A percentile compares a stretch with the other conserved stretches of the same genome.
Evolutionary conservation across 495 filamentous ascomycete species (phyloP).

Genomic region (Paragyromitra xinjiangensis): DNA sequence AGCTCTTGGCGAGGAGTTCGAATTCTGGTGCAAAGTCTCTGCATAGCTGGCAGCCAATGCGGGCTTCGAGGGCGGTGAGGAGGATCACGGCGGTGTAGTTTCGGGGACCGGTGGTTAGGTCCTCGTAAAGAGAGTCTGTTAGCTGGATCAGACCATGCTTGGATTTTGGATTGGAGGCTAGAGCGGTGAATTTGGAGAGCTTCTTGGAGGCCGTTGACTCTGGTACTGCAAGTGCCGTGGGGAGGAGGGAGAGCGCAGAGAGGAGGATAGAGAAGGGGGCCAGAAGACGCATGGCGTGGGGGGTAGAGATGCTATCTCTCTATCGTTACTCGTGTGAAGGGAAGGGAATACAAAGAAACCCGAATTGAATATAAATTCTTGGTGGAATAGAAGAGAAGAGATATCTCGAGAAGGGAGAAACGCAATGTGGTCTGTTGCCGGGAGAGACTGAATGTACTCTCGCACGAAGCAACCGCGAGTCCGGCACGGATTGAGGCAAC

Average conservation of each 20-base stretch:
- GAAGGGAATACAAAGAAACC: neutral
- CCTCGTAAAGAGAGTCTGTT: constrained; percentile 75
- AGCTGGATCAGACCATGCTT: constrained; percentile 75
- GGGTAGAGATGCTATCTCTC: neutral
- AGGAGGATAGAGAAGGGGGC: constrained; percentile 67
- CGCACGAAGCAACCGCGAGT: neutral
- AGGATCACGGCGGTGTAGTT: constrained; percentile 86
- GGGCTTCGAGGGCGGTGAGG: constrained; percentile 83
- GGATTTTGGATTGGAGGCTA: constrained; percentile 72
- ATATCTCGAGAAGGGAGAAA: constrained; percentile 17
- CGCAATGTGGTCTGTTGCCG: constrained; percentile 44
- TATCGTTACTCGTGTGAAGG: neutral
- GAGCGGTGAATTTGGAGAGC: constrained; percentile 69
- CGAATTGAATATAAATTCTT: constrained; percentile 1
- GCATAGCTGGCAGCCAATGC: constrained; percentile 87
- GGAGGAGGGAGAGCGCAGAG: constrained; percentile 64
- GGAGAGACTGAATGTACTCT: neutral
- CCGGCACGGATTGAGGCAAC: neutral
- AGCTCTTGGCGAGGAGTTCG: constrained; percentile 86
- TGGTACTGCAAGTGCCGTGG: constrained; percentile 67
- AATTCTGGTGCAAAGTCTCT: constrained; percentile 93
- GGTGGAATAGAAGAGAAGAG: neutral
- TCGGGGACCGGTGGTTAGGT: constrained; percentile 77
- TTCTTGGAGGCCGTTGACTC: constrained; percentile 62
- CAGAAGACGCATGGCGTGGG: constrained; percentile 49